These are phyloP conservation scores for Podospora anserina DNA, from an alignment of 495 filamentous ascomycete genomes.

Conservation along the genomic window DNA sequence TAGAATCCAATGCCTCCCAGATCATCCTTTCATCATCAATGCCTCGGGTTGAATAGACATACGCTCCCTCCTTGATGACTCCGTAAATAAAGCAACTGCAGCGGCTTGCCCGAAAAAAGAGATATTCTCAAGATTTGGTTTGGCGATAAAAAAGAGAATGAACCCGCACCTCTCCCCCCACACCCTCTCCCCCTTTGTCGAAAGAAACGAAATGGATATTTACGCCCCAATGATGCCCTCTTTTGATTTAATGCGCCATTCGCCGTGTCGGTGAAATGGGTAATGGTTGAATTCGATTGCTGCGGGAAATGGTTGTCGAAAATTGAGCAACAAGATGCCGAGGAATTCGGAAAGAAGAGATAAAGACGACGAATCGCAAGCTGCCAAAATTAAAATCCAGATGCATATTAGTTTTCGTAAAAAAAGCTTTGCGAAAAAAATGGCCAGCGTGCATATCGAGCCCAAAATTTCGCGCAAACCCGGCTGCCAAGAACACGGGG, in stretches of 20 bases:
- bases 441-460: slow-evolving; percentile 16
- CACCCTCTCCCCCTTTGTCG: not conserved
- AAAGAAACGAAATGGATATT: slow-evolving; percentile 23
- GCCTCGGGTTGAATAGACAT: slow-evolving; percentile 5
- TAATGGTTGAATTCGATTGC: slow-evolving; percentile 22
- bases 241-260: slow-evolving; percentile 38
- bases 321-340: slow-evolving; percentile 24
- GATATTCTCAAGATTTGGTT: not conserved
- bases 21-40: slow-evolving; percentile 1
- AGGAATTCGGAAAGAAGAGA: slow-evolving; percentile 8
- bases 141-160: slow-evolving; percentile 9
- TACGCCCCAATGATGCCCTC: slow-evolving; percentile 36
- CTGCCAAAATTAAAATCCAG: slow-evolving; percentile 10
- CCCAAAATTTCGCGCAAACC: slow-evolving; percentile 4
- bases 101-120: slow-evolving; percentile 3
- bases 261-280: slow-evolving; percentile 29
- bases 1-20: not conserved
- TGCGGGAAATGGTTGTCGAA: slow-evolving; percentile 20
- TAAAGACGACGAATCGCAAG: slow-evolving; percentile 11
- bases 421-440: slow-evolving; percentile 8
- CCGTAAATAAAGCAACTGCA: not conserved
- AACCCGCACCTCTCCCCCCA: slow-evolving; percentile 8
- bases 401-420: slow-evolving; percentile 6
- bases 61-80: not conserved
- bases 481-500: slow-evolving; percentile 4